These are phyloP conservation scores for Trichaptum fuscoviolaceum DNA, from an alignment of 768 basidiomycete genomes.

Conservation along the genomic window DNA sequence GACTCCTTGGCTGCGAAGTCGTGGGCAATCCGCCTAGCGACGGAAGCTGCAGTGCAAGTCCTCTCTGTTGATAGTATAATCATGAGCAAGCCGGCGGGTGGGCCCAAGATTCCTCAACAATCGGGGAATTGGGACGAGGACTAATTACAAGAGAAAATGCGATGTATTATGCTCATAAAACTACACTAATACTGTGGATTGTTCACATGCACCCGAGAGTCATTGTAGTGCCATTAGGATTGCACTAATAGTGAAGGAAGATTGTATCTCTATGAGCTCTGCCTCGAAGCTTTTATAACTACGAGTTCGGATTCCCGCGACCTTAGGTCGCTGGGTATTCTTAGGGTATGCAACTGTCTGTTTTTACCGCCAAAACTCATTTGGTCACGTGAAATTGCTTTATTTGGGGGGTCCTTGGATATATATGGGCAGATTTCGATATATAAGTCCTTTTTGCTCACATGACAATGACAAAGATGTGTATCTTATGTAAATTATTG, in stretches of 20 bases:
- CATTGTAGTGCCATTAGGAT: not conserved
- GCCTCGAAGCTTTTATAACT: too few relatives aligned
- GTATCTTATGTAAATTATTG: too few relatives aligned
- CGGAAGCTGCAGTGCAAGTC: slow-evolving; percentile 86
- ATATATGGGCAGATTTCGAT: too few relatives aligned
- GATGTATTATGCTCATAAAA: not conserved
- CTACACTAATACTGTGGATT: not conserved
- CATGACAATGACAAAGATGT: too few relatives aligned
- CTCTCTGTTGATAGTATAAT: slow-evolving; percentile 97
- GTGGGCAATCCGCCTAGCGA: slow-evolving; percentile 88
- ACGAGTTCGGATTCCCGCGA: too few relatives aligned
- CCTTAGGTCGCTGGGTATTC: too few relatives aligned
- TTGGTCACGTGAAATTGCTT: too few relatives aligned
- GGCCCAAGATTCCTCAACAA: slow-evolving; percentile 84
- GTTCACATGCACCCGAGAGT: not conserved
- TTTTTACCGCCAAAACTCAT: too few relatives aligned
- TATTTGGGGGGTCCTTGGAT: too few relatives aligned
- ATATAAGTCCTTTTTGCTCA: too few relatives aligned
- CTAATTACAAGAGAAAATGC: slow-evolving; percentile 15
- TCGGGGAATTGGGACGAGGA: slow-evolving; percentile 86
- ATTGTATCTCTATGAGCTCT: too few relatives aligned
- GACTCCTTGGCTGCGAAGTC: slow-evolving; percentile 88
- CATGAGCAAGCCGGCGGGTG: slow-evolving; percentile 91
- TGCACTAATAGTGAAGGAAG: not conserved
- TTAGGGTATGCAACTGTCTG: too few relatives aligned